Percentiles rank a stretch among this genome's conserved stretches.
These are phyloP conservation scores for Citrus maxima DNA, from an alignment of 345 rosid genomes.

Conservation along the genomic window DNA sequence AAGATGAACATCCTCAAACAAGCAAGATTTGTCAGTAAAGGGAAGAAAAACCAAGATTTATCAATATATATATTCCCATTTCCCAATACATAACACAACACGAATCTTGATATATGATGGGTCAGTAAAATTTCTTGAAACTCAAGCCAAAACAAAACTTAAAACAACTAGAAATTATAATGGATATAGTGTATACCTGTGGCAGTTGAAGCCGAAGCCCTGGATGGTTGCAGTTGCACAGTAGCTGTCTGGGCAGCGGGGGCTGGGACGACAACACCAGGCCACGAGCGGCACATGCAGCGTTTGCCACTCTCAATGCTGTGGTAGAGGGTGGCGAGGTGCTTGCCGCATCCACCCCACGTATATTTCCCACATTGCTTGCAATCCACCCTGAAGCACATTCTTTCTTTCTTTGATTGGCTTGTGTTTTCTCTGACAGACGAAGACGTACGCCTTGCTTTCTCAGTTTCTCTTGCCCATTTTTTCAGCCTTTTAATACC, in stretches of 20 bases:
- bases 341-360: slow-evolving; percentile 55
- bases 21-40: too few species aligned
- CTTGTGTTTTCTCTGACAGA: too few species aligned
- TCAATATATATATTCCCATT: too few species aligned
- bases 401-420: not conserved
- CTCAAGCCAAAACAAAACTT: not conserved
- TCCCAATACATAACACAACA: too few species aligned
- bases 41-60: too few species aligned
- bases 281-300: slow-evolving; percentile 62
- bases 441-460: too few species aligned
- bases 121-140: not conserved
- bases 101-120: too few species aligned
- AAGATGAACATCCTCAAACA: too few species aligned
- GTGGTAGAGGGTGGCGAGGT: slow-evolving; percentile 32
- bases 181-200: slow-evolving; percentile 4
- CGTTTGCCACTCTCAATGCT: slow-evolving; percentile 48
- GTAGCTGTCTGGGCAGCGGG: not conserved
- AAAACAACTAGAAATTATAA: not conserved
- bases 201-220: slow-evolving; percentile 1
- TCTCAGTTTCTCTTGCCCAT: not conserved
- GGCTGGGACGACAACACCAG: slow-evolving; percentile 32
- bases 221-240: not conserved
- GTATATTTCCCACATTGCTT: slow-evolving; percentile 39
- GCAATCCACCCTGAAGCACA: slow-evolving; percentile 52
- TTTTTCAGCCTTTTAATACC: not conserved